A percentile compares a stretch with the other conserved stretches of the same genome.
Evolutionary conservation across 768 basidiomycete genomes (phyloP).

Genomic region (Sporobolomyces pararoseus): DNA sequence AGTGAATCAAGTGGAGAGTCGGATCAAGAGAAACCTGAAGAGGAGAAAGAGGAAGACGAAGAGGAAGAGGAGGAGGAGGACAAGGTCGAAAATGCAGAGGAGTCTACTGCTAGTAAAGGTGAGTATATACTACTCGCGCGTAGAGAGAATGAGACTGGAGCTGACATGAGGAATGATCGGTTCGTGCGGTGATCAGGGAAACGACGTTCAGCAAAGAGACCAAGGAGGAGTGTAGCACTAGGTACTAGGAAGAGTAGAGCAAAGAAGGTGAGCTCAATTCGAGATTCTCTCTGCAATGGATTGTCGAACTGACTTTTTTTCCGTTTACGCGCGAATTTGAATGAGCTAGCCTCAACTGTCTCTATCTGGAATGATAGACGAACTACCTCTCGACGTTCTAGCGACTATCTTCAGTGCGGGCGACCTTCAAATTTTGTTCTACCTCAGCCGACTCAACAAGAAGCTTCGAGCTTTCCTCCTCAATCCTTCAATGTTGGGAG

Average conservation of each 20-base stretch:
- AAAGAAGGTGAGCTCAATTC: constrained; percentile 1
- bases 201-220: neutral
- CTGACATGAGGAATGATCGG: neutral
- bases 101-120: neutral
- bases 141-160: neutral
- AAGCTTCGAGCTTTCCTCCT: neutral
- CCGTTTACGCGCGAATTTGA: too few relatives aligned
- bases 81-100: too few relatives aligned
- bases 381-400: constrained; percentile 3
- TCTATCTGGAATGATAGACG: neutral
- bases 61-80: neutral
- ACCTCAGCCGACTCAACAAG: neutral
- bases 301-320: neutral
- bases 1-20: neutral
- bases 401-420: neutral
- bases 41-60: neutral
- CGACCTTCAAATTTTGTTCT: constrained; percentile 1
- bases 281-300: neutral
- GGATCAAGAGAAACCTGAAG: neutral
- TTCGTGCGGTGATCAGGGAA: neutral
- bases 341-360: neutral
- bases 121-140: neutral
- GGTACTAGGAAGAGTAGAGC: constrained; percentile 6
- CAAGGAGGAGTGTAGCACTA: neutral
- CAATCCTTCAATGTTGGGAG: neutral